A percentile compares a stretch with the other conserved stretches of the same genome.
Conservation (phyloP, 768 basidiomycete species). For the Lactarius deliciosus region DNA sequence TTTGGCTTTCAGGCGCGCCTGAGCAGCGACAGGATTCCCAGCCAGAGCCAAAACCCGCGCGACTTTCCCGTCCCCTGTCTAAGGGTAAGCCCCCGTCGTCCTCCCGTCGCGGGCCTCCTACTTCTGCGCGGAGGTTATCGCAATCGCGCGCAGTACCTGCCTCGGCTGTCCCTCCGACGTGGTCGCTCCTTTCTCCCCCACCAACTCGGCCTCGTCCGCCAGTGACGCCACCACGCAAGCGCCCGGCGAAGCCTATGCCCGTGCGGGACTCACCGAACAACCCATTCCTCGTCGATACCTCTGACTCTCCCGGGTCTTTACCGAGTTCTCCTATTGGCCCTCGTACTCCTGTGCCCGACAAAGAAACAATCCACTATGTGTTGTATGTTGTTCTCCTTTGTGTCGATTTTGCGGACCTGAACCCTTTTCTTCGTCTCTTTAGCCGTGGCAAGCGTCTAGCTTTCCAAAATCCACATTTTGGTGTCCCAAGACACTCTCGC, state of each 20-base stretch:
- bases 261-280: constrained; percentile 31
- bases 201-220: constrained; percentile 27
- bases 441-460: constrained; percentile 29
- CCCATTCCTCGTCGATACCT: constrained; percentile 26
- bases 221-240: constrained; percentile 26
- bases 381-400: constrained; percentile 22
- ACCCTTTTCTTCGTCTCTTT: neutral
- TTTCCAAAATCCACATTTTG: constrained; percentile 29
- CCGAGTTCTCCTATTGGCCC: constrained; percentile 29
- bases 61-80: constrained; percentile 11
- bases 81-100: constrained; percentile 21
- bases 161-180: constrained; percentile 15
- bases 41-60: constrained; percentile 19
- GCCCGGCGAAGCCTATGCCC: constrained; percentile 20
- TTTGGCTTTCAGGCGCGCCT: constrained; percentile 25
- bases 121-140: constrained; percentile 24
- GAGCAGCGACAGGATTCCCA: constrained; percentile 12
- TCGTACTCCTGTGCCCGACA: constrained; percentile 24
- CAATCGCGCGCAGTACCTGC: constrained; percentile 28
- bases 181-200: constrained; percentile 29
- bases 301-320: constrained; percentile 24
- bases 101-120: constrained; percentile 22
- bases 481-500: constrained; percentile 19
- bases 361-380: constrained; percentile 28
- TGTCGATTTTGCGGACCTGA: neutral